Evolutionary conservation across 352 stramenopile species (phyloP), one percentile per base, ranked within the genome.

Genomic region (Pythium brassicae): DNA sequence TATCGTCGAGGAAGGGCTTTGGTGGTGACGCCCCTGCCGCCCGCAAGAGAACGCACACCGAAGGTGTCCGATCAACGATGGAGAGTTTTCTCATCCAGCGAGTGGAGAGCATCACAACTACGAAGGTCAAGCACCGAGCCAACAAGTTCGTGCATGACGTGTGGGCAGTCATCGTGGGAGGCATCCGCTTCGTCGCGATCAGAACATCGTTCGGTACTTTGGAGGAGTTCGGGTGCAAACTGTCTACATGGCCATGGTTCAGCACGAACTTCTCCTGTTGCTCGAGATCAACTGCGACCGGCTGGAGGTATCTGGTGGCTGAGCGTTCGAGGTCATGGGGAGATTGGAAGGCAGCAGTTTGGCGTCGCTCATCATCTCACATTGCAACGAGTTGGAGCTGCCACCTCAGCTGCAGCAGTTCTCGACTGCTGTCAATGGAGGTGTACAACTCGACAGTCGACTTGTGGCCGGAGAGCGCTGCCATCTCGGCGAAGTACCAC

Each of bases 401-500:
- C 63, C 63, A 0, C n/a, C 61, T 22, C 37, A 47, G 12, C 42
- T 75, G 5, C 63, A 69, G 44, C 40, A 49, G 6, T 75, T 75
- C 42, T 63, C 57, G 3, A 53, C 20, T 75, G 20, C 57, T 69
- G 34, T 64, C 61, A 8, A 48, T 75, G 20, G 58, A 72, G 45
- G 35, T 75, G n/a, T 75, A 69, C 54, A 70, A 75, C 45, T 68
- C 56, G 39, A 72, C 60, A 6, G 61, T 75, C 37, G 57, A 61
- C 12, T 55, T 49, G 39, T 72, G 63, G 67, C 32, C 55, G 6
- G 27, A 32, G 4, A 57, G 25, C 17, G 56, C 66, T 34, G 69
- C 60, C 17, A 32, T 75, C 17, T 64, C 61, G 4, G 32, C 43
- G 14, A 51, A 52, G 20, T 54, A 50, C 6, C 67, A 70, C 35